These are phyloP conservation scores for Phytophthora megakarya DNA, from an alignment of 352 stramenopile species.

Conservation along the genomic window DNA sequence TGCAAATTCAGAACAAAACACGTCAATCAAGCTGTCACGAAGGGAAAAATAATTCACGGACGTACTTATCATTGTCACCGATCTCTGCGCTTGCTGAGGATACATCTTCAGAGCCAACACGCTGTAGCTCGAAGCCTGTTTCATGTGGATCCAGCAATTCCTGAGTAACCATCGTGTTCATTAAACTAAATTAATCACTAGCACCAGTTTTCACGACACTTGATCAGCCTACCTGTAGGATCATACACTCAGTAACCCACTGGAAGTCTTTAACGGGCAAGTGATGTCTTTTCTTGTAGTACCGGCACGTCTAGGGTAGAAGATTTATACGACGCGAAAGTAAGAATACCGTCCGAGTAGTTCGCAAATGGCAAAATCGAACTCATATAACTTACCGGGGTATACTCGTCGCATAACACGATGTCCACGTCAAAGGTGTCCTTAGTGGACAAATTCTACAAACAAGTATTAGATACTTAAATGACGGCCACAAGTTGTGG, in stretches of 20 bases:
- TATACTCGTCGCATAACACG: slow-evolving; percentile 72
- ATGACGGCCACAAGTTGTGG: background rate
- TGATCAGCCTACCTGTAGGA: slow-evolving; percentile 59
- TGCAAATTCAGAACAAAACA: slow-evolving; percentile 19
- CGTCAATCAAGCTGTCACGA: background rate
- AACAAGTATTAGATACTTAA: background rate
- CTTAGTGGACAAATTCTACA: slow-evolving; percentile 55
- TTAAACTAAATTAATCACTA: background rate
- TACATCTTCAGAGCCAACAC: slow-evolving; percentile 38
- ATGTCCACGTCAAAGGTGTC: slow-evolving; percentile 53
- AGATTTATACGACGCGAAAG: background rate
- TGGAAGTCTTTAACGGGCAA: slow-evolving; percentile 66
- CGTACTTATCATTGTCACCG: slow-evolving; percentile 62
- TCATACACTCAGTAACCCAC: slow-evolving; percentile 84
- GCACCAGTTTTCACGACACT: background rate
- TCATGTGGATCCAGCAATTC: slow-evolving; percentile 46
- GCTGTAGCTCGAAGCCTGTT: slow-evolving; percentile 52
- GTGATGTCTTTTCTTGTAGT: slow-evolving; percentile 46
- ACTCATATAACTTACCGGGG: slow-evolving; percentile 45
- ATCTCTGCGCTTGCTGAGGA: slow-evolving; percentile 56
- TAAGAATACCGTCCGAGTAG: background rate
- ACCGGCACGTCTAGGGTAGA: slow-evolving; percentile 51
- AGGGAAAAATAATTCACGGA: background rate
- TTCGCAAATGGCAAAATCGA: background rate
- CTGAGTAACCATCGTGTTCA: slow-evolving; percentile 32